phyloP scores from a whole-genome alignment of 352 stramenopile genomes.

The Phytopythium chamaehyphon region DNA sequence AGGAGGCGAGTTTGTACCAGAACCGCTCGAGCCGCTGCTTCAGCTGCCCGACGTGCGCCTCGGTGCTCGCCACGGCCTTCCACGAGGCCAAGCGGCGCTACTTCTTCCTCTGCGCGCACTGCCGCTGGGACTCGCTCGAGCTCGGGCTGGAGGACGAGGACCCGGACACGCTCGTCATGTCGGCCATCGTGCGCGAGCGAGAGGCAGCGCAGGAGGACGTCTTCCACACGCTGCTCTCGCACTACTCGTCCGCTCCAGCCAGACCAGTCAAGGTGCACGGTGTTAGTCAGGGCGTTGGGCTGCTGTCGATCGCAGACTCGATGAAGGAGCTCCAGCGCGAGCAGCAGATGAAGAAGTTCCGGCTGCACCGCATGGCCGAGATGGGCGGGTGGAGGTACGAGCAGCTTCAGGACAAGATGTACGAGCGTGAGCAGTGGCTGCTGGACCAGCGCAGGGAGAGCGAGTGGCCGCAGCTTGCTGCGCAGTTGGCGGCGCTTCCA shows the following conservation, averaged over 20 bases:
- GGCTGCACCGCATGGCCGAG: slow-evolving; percentile 52
- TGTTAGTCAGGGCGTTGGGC: slow-evolving; percentile 11
- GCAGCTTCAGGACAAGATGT: slow-evolving; percentile 39
- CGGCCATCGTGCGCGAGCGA: slow-evolving; percentile 68
- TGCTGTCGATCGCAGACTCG: slow-evolving; percentile 52
- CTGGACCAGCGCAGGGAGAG: slow-evolving; percentile 48
- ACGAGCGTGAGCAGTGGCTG: slow-evolving; percentile 61
- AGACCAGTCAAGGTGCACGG: slow-evolving; percentile 6
- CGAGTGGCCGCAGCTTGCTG: slow-evolving; percentile 52
- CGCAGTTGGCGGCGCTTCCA: slow-evolving; percentile 30
- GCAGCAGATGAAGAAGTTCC: slow-evolving; percentile 83
- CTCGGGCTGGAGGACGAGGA: slow-evolving; percentile 67
- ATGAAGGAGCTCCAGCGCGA: slow-evolving; percentile 82
- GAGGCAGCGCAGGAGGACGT: slow-evolving; percentile 68
- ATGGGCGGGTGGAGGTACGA: slow-evolving; percentile 79
- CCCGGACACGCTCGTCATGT: slow-evolving; percentile 82
- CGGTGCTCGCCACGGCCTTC: slow-evolving; percentile 64
- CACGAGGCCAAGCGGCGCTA: slow-evolving; percentile 49
- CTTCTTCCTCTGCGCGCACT: slow-evolving; percentile 83
- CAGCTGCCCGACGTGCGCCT: slow-evolving; percentile 63
- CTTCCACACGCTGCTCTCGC: slow-evolving; percentile 65
- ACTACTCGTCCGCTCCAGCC: slow-evolving; percentile 27
- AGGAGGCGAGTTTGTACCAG: slow-evolving; percentile 84
- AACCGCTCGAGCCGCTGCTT: slow-evolving; percentile 86
- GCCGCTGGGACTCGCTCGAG: slow-evolving; percentile 79